Conservation (phyloP, 495 filamentous ascomycete species). For the Penicillium cataractarum region DNA sequence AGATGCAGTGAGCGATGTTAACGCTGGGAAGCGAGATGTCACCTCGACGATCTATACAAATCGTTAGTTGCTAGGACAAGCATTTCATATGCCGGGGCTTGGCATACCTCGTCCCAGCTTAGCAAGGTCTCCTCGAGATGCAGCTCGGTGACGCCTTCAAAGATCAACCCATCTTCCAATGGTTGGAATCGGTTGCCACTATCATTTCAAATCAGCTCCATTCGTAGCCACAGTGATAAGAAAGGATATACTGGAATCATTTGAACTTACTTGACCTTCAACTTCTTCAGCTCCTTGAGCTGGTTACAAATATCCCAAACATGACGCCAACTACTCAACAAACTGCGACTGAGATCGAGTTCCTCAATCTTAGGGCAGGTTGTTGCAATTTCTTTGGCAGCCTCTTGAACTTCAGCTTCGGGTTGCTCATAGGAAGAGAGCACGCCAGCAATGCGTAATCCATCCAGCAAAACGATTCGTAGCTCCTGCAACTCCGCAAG, state of each 20-base stretch:
- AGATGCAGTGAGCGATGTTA: constrained; percentile 61
- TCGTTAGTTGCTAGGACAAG: constrained; percentile 9
- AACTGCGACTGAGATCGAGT: constrained; percentile 84
- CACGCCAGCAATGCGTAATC: constrained; percentile 59
- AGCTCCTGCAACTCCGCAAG: constrained; percentile 78
- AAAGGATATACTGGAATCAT: not conserved
- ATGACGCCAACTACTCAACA: constrained; percentile 68
- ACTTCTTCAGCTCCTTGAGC: constrained; percentile 60
- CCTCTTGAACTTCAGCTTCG: constrained; percentile 31
- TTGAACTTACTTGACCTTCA: constrained; percentile 70
- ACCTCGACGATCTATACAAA: constrained; percentile 40
- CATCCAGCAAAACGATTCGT: constrained; percentile 80
- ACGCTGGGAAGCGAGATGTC: constrained; percentile 57
- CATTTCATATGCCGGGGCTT: not conserved
- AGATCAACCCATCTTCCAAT: constrained; percentile 44
- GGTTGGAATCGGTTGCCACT: constrained; percentile 79
- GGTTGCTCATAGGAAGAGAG: constrained; percentile 38
- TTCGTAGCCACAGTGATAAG: not conserved
- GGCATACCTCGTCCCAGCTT: constrained; percentile 68
- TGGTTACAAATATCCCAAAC: constrained; percentile 70
- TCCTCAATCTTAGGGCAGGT: constrained; percentile 69
- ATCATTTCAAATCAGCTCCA: constrained; percentile 21
- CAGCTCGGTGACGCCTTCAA: constrained; percentile 66
- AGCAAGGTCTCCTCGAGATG: constrained; percentile 74
- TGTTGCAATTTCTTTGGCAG: constrained; percentile 33